Evolutionary conservation across 371 early-diverging fungal genomes (phyloP), one percentile per base, ranked within the genome.

Genomic region (Mortierella sp.): DNA sequence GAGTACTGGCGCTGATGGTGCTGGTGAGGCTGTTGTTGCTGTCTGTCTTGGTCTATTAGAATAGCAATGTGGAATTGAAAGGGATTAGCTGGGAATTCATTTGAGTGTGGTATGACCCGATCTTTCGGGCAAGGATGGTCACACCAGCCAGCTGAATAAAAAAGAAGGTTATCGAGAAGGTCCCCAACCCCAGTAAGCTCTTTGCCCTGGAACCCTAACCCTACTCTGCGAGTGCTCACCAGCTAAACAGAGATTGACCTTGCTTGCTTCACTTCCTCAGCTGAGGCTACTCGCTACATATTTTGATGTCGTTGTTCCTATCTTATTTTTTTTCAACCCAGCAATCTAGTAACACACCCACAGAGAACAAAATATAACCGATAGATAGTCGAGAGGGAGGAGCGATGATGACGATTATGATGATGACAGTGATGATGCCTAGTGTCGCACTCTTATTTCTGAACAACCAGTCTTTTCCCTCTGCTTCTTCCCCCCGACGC

Each of bases 1-100:
- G 69, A 58, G 43, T 71, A 70, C n/a, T 72, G 64, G 7, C 70
- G 68, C 41, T 77, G 78, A n/a, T 77, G 76, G 4, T 74, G 75
- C 66, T 72, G 73, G 24, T 75, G 69, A 11, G 31, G 58, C 34
- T 14, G 74, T 10, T 70, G 66, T 10, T n/a, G n/a, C n/a, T 77
- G 77, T 10, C 52, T 39, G 10, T 77, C 66, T 63, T 76, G 77
- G 45, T 71, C 74, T 68, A 73, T 39, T 41, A 37, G 43, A 14
- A n/a, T n/a, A 9, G 24, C 3, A 10, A 53, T 29, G 14, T 4
- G 26, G 68, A 13, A 19, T 4, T 31, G 34, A 34, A 34, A 22
- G 19, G 9, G 29, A 22, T 58, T 58, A 31, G 58, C 29, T 29
- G 29, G 29, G 26, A 0, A 0, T 22, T n/a, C 48, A 7, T 13